Conservation (phyloP, 1,284 basidiomycete species). For the Cryptococcus deneoformans region DNA sequence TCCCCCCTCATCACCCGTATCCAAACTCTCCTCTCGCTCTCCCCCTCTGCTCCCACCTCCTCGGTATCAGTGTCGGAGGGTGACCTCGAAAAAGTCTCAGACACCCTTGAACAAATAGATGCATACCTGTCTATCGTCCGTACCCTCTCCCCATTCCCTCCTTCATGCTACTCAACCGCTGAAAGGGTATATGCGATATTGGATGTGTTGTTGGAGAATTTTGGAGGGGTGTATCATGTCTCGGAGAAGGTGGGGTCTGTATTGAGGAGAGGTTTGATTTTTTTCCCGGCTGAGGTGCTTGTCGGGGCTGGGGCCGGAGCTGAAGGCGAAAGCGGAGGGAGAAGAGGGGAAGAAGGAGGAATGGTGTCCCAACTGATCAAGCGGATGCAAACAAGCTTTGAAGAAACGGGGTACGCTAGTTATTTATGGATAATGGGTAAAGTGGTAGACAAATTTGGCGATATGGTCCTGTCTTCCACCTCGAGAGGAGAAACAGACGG, state of each 20-base stretch:
- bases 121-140: slow-evolving; percentile 77
- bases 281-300: slow-evolving; percentile 68
- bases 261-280: slow-evolving; percentile 74
- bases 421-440: slow-evolving; percentile 96
- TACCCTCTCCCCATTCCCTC: slow-evolving; percentile 74
- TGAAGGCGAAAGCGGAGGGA: too few species aligned
- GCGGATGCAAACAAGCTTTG: slow-evolving; percentile 75
- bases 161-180: slow-evolving; percentile 73
- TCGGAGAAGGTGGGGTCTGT: slow-evolving; percentile 86
- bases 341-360: too few species aligned
- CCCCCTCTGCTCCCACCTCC: slow-evolving; percentile 28
- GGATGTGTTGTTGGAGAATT: slow-evolving; percentile 73
- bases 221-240: slow-evolving; percentile 73
- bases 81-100: slow-evolving; percentile 65
- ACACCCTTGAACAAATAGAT: slow-evolving; percentile 85
- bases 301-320: slow-evolving; percentile 33
- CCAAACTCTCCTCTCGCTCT: slow-evolving; percentile 22
- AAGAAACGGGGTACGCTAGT: slow-evolving; percentile 75
- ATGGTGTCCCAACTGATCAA: slow-evolving; percentile 69
- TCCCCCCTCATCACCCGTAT: slow-evolving; percentile 55
- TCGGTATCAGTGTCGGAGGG: slow-evolving; percentile 55
- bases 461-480: slow-evolving; percentile 35
- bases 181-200: slow-evolving; percentile 80
- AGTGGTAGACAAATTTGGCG: slow-evolving; percentile 68
- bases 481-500: too few species aligned